Evolutionary conservation across 257 asterid species (phyloP).

Genomic region (Fraxinus quadrangulata): DNA sequence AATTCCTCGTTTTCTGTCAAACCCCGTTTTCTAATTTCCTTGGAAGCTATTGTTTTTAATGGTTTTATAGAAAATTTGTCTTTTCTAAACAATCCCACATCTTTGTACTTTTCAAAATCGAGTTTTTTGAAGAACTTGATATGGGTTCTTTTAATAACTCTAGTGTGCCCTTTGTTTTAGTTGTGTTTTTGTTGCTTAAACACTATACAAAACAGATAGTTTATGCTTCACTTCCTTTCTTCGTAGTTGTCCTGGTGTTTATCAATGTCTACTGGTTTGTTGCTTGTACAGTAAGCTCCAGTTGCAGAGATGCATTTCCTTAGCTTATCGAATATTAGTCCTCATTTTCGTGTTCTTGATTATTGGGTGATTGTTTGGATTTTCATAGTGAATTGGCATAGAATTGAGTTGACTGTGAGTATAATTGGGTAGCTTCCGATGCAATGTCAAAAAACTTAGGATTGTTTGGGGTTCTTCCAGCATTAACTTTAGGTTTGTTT

Average conservation of each 20-base stretch:
- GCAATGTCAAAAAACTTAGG: slow-evolving; percentile 70
- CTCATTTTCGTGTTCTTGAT: no score
- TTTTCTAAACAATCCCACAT: slow-evolving; percentile 28
- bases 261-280: no score
- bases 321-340: no score
- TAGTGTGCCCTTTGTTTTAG: no score
- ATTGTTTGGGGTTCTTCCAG: slow-evolving; percentile 76
- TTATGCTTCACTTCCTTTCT: no score
- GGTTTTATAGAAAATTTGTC: slow-evolving; percentile 14
- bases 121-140: slow-evolving; percentile 55
- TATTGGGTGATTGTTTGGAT: slow-evolving; percentile 71
- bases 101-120: slow-evolving; percentile 35
- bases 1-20: slow-evolving; percentile 2
- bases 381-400: slow-evolving; percentile 75
- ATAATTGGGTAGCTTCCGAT: slow-evolving; percentile 75
- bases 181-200: no score
- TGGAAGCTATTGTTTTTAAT: background rate
- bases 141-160: no score
- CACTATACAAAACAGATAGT: no score
- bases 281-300: no score
- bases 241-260: no score
- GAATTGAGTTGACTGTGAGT: slow-evolving; percentile 62
- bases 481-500: slow-evolving; percentile 53
- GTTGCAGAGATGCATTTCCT: no score
- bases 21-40: slow-evolving; percentile 2